Evolutionary conservation across 352 stramenopile genomes (phyloP), one percentile per base, ranked within the genome.

Genomic region (Phytophthora vignae): DNA sequence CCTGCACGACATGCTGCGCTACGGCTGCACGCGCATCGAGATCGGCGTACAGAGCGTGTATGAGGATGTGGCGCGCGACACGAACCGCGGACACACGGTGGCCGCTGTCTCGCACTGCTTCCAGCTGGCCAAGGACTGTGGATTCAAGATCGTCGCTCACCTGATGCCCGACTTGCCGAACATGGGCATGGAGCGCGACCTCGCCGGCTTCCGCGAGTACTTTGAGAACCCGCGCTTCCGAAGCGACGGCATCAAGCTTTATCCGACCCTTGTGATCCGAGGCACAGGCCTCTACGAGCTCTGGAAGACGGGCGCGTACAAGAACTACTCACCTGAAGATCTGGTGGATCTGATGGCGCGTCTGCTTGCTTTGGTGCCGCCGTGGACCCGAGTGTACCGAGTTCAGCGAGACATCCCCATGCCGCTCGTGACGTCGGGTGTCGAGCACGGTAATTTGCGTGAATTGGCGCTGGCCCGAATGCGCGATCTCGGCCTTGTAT

Each of bases 91-190:
- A 9, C 97, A 99, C 79, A 99, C 97, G 1, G 96, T 99, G 12
- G 91, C 89, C 7, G 95, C 96, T 10, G 97, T 93, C 60, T 85
- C 82, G 52, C 85, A 93, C 57, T 90, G 82, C 49, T 90, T 93
- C 36, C 82, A 92, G 56, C 68, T 93, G 27, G 75, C 85, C 10
- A 98, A 99, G 75, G 97, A 99, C 81, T 99, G 94, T 64, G 97
- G 97, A 0, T 99, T 98, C 86, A 99, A 99, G 84, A 97, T 99
- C 36, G 96, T 99, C 6, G 98, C 91, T 11, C 97, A 99, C 79
- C 98, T 99, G 92, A 99, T 99, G 97, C 97, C 97, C 0, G 97
- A 99, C 77, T 74, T 99, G 55, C 97, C 97, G 8, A 99, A 99
- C 82, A 98, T 98, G 86, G 97, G 85, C n/a, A 96, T 97, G 75